Evolutionary conservation across 441 rosid genomes (phyloP), one percentile per base, ranked within the genome.

Genomic region (Sinapis alba): DNA sequence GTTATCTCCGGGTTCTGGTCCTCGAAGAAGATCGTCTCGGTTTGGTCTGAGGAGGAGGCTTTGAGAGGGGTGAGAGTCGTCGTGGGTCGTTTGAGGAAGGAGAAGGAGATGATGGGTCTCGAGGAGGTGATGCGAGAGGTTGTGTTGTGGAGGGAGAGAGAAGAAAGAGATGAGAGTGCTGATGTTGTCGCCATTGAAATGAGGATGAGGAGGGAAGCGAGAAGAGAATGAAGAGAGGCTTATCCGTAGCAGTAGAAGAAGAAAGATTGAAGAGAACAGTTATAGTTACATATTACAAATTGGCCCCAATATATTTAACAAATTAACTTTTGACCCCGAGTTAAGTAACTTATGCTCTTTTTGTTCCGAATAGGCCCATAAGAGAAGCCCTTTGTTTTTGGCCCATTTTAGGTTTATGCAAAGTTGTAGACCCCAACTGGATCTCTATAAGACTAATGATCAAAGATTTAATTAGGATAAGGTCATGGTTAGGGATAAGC

Each of bases 21-120:
- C 47, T 85, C 94, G 81, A 87, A 89, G 87, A 86, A 85, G 72
- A 77, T 43, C 0, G 89, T 85, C 34, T 88, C 89, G 64, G 69
- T 65, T 78, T 85, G 81, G 69, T 61, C 53, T 13, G 85, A 72
- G 27, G 77, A 79, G 78, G 76, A 75, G 80, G 87, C 82, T 54
- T 67, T 76, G 69, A 62, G 32, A 5, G 63, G 68, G n/a, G 28
- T 54, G 27, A 54, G 59, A 1, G 28, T 1, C 0, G 59, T 10
- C 0, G 59, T 10, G 26, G 8, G 26, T 20, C 59, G 59, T 2
- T 54, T 54, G 28, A 11, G 59, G 27, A 54, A 53, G 26, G 26
- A 53, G 58, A 53, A 53, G 13, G 59, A 54, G 59, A 54, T 12
- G 26, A 12, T 54, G 27, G 28, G 59, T 54, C 13, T 3, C n/a